These are phyloP conservation scores for Haemoproteus tartakovskyi DNA, from an alignment of 169 alveolate genomes.

Conservation along the genomic window DNA sequence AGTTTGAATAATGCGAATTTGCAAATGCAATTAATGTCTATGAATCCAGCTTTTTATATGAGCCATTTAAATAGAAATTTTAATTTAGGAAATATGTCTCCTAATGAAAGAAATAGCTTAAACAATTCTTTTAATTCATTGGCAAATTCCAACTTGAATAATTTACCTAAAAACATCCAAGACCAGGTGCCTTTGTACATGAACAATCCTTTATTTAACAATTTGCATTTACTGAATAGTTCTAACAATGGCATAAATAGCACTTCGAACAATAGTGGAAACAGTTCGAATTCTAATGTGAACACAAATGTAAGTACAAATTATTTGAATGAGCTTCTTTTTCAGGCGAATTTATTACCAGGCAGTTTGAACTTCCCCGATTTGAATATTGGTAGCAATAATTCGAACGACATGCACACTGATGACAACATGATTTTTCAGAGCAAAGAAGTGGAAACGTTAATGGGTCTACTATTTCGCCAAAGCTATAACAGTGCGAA, in stretches of 20 bases:
- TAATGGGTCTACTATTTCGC: conserved; percentile 37
- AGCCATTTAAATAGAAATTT: conserved; percentile 32
- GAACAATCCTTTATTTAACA: conserved; percentile 14
- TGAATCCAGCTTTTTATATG: conserved; percentile 54
- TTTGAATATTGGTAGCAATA: conserved; percentile 1
- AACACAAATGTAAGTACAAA: no score
- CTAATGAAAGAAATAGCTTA: conserved; percentile 30
- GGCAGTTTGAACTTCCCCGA: conserved; percentile 4
- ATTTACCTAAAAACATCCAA: conserved; percentile 12
- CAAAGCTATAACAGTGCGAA: conserved; percentile 30
- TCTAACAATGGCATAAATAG: not conserved
- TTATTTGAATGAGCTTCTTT: conserved; percentile 40
- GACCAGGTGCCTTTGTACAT: conserved; percentile 8
- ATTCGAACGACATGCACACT: conserved; percentile 6
- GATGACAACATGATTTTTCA: conserved; percentile 43
- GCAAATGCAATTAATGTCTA: conserved; percentile 40
- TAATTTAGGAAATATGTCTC: not conserved
- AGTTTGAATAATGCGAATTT: conserved; percentile 14
- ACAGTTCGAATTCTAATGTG: no score
- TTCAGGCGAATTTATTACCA: conserved; percentile 15
- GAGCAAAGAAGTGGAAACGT: conserved; percentile 22
- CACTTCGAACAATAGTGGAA: no score
- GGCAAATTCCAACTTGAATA: conserved; percentile 1
- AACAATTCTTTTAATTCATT: conserved; percentile 2
- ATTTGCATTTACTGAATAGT: conserved; percentile 4